Percentiles rank a stretch among this genome's conserved stretches.
Evolutionary conservation across 192 early-diverging fungal species (phyloP).

Genomic region (Backusella luteola): DNA sequence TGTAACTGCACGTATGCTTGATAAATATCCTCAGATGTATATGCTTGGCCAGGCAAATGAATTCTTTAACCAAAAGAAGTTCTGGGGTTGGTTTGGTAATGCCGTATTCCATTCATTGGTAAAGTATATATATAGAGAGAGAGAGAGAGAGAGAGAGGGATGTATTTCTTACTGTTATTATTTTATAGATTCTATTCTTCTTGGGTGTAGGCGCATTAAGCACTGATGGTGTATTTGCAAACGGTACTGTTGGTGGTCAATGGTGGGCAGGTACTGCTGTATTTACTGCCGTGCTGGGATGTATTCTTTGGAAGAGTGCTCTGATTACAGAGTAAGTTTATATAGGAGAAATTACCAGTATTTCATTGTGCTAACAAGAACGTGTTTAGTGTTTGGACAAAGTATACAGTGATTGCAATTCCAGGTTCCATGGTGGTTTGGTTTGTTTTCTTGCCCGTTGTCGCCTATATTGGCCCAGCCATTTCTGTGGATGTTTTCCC

Average conservation of each 20-base stretch:
- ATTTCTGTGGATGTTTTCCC: slow-evolving; percentile 65
- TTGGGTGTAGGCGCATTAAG: slow-evolving; percentile 62
- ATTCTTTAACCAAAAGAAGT: slow-evolving; percentile 83
- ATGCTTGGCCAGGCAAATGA: slow-evolving; percentile 69
- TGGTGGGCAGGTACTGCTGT: slow-evolving; percentile 90
- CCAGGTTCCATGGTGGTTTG: slow-evolving; percentile 88
- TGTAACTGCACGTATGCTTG: slow-evolving; percentile 88
- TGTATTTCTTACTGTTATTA: not conserved
- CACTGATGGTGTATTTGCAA: slow-evolving; percentile 64
- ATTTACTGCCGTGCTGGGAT: slow-evolving; percentile 85
- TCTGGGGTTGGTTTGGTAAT: slow-evolving; percentile 92
- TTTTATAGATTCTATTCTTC: slow-evolving; percentile 64
- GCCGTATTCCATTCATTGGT: slow-evolving; percentile 92
- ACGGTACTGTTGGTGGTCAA: slow-evolving; percentile 78
- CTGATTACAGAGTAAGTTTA: slow-evolving; percentile 75
- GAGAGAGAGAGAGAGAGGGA: not conserved
- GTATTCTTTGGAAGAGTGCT: slow-evolving; percentile 89
- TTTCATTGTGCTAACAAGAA: not conserved
- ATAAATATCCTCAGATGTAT: slow-evolving; percentile 98
- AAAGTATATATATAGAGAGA: slow-evolving; percentile 17
- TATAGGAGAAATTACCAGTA: not conserved
- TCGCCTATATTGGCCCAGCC: slow-evolving; percentile 64
- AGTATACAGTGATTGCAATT: slow-evolving; percentile 89
- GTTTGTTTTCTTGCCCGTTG: slow-evolving; percentile 84
- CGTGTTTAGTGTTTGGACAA: slow-evolving; percentile 78